These are phyloP conservation scores for Prunus padus DNA, from an alignment of 306 rosid species.

Conservation along the genomic window DNA sequence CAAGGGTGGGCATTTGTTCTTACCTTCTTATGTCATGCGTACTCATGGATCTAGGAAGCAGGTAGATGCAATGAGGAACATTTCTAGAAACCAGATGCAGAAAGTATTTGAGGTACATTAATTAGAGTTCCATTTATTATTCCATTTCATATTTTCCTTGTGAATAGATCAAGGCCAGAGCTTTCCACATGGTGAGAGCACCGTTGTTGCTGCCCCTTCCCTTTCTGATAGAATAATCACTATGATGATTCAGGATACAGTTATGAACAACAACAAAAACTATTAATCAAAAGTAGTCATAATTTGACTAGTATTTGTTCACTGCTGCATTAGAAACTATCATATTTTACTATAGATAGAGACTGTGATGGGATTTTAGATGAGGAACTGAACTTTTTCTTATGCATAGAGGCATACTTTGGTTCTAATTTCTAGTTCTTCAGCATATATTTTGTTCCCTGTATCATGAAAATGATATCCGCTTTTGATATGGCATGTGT, in stretches of 20 bases:
- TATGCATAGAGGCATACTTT: background rate
- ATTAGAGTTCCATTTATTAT: slow-evolving; percentile 14
- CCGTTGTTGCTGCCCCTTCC: background rate
- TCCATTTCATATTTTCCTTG: background rate
- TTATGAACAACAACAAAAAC: background rate
- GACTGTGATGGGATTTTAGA: background rate
- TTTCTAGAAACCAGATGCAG: slow-evolving; percentile 58
- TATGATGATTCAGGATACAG: background rate
- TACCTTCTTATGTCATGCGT: slow-evolving; percentile 87
- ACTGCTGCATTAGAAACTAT: background rate
- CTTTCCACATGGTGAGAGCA: background rate
- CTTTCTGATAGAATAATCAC: background rate
- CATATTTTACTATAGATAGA: background rate
- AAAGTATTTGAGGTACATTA: slow-evolving; percentile 68
- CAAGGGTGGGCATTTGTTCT: slow-evolving; percentile 85
- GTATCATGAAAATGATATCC: slow-evolving; percentile 3
- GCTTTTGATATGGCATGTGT: slow-evolving; percentile 17
- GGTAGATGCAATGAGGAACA: slow-evolving; percentile 58
- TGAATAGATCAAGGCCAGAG: background rate
- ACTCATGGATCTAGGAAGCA: slow-evolving; percentile 88
- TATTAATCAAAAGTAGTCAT: background rate
- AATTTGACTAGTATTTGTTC: background rate
- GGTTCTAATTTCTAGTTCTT: slow-evolving; percentile 14
- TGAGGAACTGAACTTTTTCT: background rate
- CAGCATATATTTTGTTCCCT: background rate